Conservation (phyloP, 495 filamentous ascomycete genomes). For the Neohortaea acidophila region DNA sequence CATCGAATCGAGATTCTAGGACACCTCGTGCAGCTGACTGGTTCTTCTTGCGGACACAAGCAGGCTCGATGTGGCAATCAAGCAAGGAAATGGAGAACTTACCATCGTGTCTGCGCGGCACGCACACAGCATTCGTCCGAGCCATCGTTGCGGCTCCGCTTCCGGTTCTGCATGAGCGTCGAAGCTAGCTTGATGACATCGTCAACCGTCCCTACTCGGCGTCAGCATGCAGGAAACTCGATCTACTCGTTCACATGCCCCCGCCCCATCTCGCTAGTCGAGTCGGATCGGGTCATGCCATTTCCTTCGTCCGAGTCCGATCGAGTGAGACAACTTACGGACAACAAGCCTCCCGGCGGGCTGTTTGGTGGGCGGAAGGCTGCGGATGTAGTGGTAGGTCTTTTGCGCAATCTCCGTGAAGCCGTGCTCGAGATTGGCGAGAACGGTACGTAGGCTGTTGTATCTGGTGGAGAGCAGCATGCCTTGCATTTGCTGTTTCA, state of each 20-base stretch:
- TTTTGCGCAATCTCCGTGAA: slow-evolving; percentile 69
- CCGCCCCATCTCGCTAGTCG: too few species aligned
- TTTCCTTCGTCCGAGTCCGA: not conserved
- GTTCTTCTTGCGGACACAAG: too few species aligned
- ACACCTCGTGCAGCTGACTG: too few species aligned
- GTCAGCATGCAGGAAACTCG: too few species aligned
- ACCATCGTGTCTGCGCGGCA: slow-evolving; percentile 56
- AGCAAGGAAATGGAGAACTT: slow-evolving; percentile 6
- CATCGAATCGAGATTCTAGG: too few species aligned
- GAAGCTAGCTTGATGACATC: slow-evolving; percentile 51
- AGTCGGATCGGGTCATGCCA: too few species aligned
- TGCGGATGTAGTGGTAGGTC: slow-evolving; percentile 63
- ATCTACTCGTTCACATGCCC: too few species aligned
- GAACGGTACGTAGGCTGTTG: slow-evolving; percentile 52
- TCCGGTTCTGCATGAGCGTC: slow-evolving; percentile 45
- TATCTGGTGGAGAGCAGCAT: slow-evolving; percentile 81
- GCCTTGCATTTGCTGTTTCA: slow-evolving; percentile 73
- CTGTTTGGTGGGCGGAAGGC: slow-evolving; percentile 39
- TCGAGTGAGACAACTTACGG: slow-evolving; percentile 33
- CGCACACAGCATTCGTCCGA: slow-evolving; percentile 44
- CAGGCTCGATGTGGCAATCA: too few species aligned
- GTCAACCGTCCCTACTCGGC: slow-evolving; percentile 42
- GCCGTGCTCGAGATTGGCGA: slow-evolving; percentile 56
- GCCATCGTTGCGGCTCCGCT: slow-evolving; percentile 30
- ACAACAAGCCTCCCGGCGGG: slow-evolving; percentile 42